Evolutionary conservation across 78 protist genomes (phyloP).

Genomic region (Dictyostelium purpureum): DNA sequence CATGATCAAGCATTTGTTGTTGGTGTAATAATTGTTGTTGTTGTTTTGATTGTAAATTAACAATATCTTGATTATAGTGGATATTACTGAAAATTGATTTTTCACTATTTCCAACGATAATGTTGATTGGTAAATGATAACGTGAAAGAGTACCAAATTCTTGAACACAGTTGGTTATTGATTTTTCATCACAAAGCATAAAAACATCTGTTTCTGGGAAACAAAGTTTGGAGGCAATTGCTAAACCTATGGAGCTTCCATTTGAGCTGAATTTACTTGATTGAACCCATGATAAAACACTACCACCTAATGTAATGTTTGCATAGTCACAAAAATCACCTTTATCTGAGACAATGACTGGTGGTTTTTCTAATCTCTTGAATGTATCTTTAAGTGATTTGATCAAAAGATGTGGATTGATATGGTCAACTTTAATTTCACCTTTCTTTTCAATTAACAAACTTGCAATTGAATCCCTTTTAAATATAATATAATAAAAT

Average conservation of each 20-base stretch:
- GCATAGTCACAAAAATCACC: slow-evolving; percentile 4
- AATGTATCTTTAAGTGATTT: not conserved
- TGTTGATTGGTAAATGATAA: slow-evolving; percentile 36
- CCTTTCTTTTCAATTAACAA: slow-evolving; percentile 17
- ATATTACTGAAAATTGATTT: not conserved
- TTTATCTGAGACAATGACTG: slow-evolving; percentile 10
- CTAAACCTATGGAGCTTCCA: not conserved
- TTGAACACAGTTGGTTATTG: slow-evolving; percentile 3
- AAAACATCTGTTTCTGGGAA: slow-evolving; percentile 5
- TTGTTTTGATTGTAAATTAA: not conserved
- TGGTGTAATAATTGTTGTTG: not conserved
- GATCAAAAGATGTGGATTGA: not conserved
- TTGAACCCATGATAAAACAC: slow-evolving; percentile 4
- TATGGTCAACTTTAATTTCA: not conserved
- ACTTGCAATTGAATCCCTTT: not conserved
- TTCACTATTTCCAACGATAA: slow-evolving; percentile 13
- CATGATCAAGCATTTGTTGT: not conserved
- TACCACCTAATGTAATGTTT: not conserved
- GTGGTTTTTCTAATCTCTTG: not conserved
- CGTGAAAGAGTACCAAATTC: slow-evolving; percentile 16
- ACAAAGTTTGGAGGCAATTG: slow-evolving; percentile 10
- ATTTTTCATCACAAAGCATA: not conserved
- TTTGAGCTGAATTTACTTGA: not conserved
- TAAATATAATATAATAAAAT: too few relatives aligned
- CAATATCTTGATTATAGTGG: not conserved